Base-by-base conservation (phyloP, 192 early-diverging fungal genomes). In the Backusella tarrabulga region DNA sequence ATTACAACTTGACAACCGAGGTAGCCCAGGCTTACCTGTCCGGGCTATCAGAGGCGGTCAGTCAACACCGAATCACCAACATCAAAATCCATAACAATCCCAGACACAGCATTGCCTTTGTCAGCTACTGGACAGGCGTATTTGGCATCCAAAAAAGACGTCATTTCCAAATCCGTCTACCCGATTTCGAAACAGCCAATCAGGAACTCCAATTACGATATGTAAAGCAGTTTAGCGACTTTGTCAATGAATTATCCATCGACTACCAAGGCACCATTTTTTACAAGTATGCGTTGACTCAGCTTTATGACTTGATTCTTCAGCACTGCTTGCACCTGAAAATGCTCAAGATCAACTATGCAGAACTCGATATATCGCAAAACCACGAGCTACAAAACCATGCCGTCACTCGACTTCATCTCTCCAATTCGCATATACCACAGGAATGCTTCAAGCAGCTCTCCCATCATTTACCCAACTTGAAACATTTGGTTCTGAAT, bases 231-330 rank as follows among this genome's bases (percentile, higher is more conserved):
- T 70, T 70, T 23, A 41, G 35, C 11, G n/a, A 35, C 1, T 70
- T 38, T 70, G 68, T 70, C 19, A 70, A 70, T 23, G 68, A 70
- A 70, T 12, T 70, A 3, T 70, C 38, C n/a, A 70, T 70, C 14
- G 38, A 35, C 14, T 70, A 70, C 7, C 35, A 70, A 40, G 68
- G 68, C 6, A 70, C 68, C 11, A 21, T 38, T 1, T 23, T 70
- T 70, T 70, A 70, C 36, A 70, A 35, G 6, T 23, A 11, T n/a
- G 68, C 35, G 29, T 41, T 35, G n/a, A 70, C 35, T 4, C n/a
- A 70, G 1, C 36, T 70, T 41, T 38, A 41, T 70, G 38, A 40
- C 26, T 14, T 35, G 3, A 41, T 70, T 12, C 35, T 70, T 36
- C 35, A 70, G 21, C 68, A 70, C 12, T 70, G 68, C 26, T 7